Evolutionary conservation across 495 filamentous ascomycete species (phyloP).

Genomic region (Sporormia fimetaria): DNA sequence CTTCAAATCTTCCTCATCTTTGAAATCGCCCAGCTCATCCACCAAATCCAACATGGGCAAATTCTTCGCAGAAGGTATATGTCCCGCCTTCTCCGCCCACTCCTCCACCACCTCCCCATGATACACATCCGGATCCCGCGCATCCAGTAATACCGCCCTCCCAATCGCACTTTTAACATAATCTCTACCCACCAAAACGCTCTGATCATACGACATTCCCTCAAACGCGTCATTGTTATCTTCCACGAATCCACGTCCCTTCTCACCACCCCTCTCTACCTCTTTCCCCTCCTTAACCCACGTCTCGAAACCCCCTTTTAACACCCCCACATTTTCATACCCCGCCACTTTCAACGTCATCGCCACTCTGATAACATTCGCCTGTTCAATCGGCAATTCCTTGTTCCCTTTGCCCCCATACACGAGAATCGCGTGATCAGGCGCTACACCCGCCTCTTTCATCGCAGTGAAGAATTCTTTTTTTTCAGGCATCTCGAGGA

Average conservation of each 20-base stretch:
- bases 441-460: neutral
- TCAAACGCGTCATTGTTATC: too few species aligned
- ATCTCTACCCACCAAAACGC: neutral
- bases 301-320: neutral
- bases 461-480: neutral
- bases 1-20: neutral
- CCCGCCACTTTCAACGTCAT: neutral
- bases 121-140: neutral
- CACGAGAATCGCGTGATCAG: neutral
- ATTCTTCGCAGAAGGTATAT: neutral
- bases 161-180: neutral
- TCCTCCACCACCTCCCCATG: neutral
- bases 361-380: neutral
- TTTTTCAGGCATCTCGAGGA: neutral
- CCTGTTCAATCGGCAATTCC: neutral
- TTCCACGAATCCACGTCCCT: too few species aligned
- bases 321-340: neutral
- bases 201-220: too few species aligned
- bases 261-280: neutral
- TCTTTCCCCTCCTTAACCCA: neutral
- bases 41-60: neutral
- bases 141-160: neutral
- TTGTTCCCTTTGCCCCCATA: neutral
- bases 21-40: neutral
- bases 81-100: neutral